Percentiles rank a stretch among this genome's conserved stretches.
Evolutionary conservation across 257 asterid genomes (phyloP).

Genomic region (Verbascum thapsus): DNA sequence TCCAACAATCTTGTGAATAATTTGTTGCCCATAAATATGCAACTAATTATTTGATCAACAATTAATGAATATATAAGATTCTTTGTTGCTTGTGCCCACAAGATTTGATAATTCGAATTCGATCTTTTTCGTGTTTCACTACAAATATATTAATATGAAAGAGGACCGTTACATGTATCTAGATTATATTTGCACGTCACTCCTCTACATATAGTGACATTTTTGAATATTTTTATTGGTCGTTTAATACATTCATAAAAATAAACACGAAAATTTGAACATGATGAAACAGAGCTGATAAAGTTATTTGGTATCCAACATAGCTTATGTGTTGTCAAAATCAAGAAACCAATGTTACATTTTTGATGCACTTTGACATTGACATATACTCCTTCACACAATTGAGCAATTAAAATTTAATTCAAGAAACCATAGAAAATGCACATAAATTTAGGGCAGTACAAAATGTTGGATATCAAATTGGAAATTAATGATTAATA

Average conservation of each 20-base stretch:
- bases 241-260: too few species aligned
- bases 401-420: neutral
- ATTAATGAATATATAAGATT: too few species aligned
- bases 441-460: neutral
- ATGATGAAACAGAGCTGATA: too few species aligned
- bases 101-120: too few species aligned
- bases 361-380: constrained; percentile 9
- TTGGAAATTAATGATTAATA: neutral
- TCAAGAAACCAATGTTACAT: constrained; percentile 25
- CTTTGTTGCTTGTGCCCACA: too few species aligned
- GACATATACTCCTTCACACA: constrained; percentile 13
- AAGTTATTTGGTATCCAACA: constrained; percentile 5
- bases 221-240: too few species aligned
- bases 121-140: too few species aligned
- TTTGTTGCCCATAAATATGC: neutral
- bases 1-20: neutral
- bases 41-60: neutral
- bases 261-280: too few species aligned
- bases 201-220: too few species aligned
- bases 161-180: too few species aligned
- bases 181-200: too few species aligned
- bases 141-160: too few species aligned
- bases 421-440: neutral
- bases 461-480: neutral
- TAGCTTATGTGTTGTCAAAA: constrained; percentile 29